Conservation (phyloP, 352 stramenopile genomes). For the Aphanomyces astaci region DNA sequence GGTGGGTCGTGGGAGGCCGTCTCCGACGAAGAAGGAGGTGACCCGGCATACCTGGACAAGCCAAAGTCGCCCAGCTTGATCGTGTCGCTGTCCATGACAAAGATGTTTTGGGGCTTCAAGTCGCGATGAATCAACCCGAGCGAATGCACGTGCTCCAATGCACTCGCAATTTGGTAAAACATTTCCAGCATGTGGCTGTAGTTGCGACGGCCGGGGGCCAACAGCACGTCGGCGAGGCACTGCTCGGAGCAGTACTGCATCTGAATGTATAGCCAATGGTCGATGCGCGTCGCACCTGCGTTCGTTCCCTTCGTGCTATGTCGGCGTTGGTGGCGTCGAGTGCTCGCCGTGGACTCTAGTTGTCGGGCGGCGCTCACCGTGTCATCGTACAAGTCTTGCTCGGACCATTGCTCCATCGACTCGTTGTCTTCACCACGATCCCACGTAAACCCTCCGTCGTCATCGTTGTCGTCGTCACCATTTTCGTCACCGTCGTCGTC, state of each 20-base stretch:
- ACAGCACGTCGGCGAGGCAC: constrained; percentile 80
- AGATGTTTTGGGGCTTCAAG: constrained; percentile 89
- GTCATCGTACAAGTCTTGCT: constrained; percentile 6
- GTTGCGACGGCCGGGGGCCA: constrained; percentile 54
- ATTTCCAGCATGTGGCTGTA: constrained; percentile 75
- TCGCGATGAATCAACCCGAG: constrained; percentile 87
- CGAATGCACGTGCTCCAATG: constrained; percentile 86
- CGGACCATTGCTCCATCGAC: constrained; percentile 47
- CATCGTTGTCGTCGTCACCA: constrained; percentile 37
- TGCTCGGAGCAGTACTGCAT: constrained; percentile 87
- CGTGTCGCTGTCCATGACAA: constrained; percentile 78
- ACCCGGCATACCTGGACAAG: constrained; percentile 67
- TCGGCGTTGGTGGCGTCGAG: constrained; percentile 12
- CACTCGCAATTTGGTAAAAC: constrained; percentile 83
- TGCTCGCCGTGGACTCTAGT: background rate
- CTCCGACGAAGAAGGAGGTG: constrained; percentile 1
- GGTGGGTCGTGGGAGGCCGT: constrained; percentile 29
- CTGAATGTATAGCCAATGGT: constrained; percentile 89
- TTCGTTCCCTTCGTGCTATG: too few species aligned
- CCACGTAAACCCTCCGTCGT: constrained; percentile 71
- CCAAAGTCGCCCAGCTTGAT: constrained; percentile 89
- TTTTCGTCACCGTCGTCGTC: too few species aligned
- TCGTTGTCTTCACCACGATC: constrained; percentile 46
- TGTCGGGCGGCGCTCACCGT: too few species aligned
- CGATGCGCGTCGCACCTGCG: too few species aligned